Conservation (phyloP, 305 asterid species). For the Rubia tinctorum region DNA sequence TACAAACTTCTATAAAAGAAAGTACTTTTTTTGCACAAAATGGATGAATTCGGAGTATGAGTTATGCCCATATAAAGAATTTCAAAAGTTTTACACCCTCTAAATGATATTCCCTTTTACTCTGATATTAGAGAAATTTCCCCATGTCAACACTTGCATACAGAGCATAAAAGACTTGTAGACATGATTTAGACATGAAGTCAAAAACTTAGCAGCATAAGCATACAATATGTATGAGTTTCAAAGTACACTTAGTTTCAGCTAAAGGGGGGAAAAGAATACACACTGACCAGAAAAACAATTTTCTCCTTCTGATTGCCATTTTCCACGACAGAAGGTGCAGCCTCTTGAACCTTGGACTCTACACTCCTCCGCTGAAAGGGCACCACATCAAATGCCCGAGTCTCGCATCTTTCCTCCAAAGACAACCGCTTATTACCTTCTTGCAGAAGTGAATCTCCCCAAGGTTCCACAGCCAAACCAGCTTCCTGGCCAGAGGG, state of each 20-base stretch:
- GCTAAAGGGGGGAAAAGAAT: conserved; percentile 6
- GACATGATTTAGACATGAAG: not conserved
- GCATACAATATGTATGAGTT: not conserved
- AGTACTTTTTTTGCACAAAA: not conserved
- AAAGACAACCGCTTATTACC: not conserved
- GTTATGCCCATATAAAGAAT: not conserved
- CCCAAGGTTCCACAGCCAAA: conserved; percentile 18
- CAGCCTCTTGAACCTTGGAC: conserved; percentile 28
- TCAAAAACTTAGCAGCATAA: not conserved
- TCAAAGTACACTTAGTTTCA: no score
- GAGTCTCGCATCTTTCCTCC: conserved; percentile 18
- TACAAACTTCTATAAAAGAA: not conserved
- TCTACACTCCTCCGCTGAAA: conserved; percentile 14
- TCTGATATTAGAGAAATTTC: not conserved
- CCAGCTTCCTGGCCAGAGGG: conserved; percentile 16
- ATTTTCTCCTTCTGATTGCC: conserved; percentile 32
- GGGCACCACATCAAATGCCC: conserved; percentile 25
- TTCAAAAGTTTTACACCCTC: not conserved
- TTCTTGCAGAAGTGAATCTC: conserved; percentile 14
- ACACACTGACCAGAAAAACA: conserved; percentile 48
- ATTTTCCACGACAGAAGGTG: conserved; percentile 17
- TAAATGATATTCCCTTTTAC: not conserved
- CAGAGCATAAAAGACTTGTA: not conserved
- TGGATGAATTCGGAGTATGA: not conserved
- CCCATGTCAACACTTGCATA: not conserved